Conservation (phyloP, 768 basidiomycete genomes). For the Hygrocybe punicea region DNA sequence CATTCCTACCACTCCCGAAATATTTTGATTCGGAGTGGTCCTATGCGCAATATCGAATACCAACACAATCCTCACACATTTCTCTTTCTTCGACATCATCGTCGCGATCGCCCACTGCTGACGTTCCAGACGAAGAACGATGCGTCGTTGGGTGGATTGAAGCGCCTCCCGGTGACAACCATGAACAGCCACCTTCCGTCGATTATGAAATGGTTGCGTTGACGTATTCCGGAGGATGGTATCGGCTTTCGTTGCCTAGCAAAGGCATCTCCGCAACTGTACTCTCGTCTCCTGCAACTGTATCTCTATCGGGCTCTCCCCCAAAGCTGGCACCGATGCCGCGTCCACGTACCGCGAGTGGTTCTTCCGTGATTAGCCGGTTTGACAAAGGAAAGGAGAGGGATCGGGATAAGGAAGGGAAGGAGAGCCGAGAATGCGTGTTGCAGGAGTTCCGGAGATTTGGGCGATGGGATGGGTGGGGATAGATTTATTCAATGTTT, state of each 20-base stretch:
- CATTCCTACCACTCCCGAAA: slow-evolving; percentile 79
- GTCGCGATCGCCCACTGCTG: slow-evolving; percentile 51
- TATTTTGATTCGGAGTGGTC: slow-evolving; percentile 98
- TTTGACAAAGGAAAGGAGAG: slow-evolving; percentile 61
- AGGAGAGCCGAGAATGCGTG: slow-evolving; percentile 62
- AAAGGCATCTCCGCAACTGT: slow-evolving; percentile 22
- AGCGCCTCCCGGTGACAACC: slow-evolving; percentile 40
- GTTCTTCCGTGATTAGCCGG: slow-evolving; percentile 48
- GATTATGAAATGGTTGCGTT: slow-evolving; percentile 81
- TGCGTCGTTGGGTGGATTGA: slow-evolving; percentile 87
- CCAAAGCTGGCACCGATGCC: slow-evolving; percentile 38
- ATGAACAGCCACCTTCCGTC: slow-evolving; percentile 18
- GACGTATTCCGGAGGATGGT: slow-evolving; percentile 92
- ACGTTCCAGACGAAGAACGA: slow-evolving; percentile 75
- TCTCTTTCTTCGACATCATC: slow-evolving; percentile 67
- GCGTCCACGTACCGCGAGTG: slow-evolving; percentile 52
- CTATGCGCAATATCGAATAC: slow-evolving; percentile 88
- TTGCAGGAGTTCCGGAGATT: slow-evolving; percentile 77
- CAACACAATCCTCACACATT: slow-evolving; percentile 78
- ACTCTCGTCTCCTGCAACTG: slow-evolving; percentile 19
- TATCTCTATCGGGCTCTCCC: slow-evolving; percentile 38
- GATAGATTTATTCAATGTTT: slow-evolving; percentile 35
- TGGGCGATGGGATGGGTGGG: slow-evolving; percentile 91
- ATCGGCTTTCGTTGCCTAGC: slow-evolving; percentile 67
- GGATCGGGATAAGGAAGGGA: slow-evolving; percentile 54